Evolutionary conservation across 352 stramenopile species (phyloP).

Genomic region (Pseudoperonospora humuli): DNA sequence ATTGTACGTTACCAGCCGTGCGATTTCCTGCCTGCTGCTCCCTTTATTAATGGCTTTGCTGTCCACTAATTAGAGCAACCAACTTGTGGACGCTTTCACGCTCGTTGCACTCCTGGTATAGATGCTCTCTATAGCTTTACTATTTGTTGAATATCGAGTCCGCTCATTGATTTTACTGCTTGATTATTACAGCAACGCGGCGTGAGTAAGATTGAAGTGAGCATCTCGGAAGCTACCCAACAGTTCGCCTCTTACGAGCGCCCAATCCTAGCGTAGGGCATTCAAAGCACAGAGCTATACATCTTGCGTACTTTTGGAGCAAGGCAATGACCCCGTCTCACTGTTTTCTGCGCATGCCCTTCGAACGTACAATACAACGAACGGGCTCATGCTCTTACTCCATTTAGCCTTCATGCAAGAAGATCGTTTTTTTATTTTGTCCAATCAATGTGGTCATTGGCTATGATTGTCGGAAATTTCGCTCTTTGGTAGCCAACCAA

Average conservation of each 20-base stretch:
- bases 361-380: no score
- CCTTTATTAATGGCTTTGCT: neutral
- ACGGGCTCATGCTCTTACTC: no score
- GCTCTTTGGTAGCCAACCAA: constrained; percentile 22
- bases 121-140: neutral
- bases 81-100: constrained; percentile 81
- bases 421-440: constrained; percentile 10
- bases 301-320: no score
- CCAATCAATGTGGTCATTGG: constrained; percentile 6
- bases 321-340: no score
- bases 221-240: constrained; percentile 88
- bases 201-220: constrained; percentile 89
- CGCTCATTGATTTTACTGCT: neutral
- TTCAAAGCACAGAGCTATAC: no score
- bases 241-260: constrained; percentile 85
- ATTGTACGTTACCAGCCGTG: constrained; percentile 49
- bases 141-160: no score
- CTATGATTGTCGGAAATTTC: constrained; percentile 20
- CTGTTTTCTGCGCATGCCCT: no score
- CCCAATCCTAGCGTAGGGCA: constrained; percentile 42
- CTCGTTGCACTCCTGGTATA: constrained; percentile 59
- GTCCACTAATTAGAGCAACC: constrained; percentile 54
- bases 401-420: neutral
- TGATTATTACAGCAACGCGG: constrained; percentile 43
- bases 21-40: neutral